phyloP scores from a whole-genome alignment of 768 basidiomycete genomes.

The Tricholoma matsutake region DNA sequence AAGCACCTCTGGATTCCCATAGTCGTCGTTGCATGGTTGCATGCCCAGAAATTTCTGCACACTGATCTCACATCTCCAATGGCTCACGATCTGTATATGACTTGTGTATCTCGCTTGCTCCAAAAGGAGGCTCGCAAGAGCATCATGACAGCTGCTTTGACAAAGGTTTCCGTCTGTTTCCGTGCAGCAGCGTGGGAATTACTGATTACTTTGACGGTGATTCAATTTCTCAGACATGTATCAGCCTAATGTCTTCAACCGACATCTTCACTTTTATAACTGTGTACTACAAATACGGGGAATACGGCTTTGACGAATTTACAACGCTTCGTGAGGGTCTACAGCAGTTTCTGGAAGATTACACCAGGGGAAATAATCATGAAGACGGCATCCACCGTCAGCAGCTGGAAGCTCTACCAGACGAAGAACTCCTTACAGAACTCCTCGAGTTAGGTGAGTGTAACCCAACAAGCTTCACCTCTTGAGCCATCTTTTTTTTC shows the following conservation, averaged over 20 bases:
- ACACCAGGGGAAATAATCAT: not conserved
- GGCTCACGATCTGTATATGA: conserved; percentile 21
- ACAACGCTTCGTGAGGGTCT: not conserved
- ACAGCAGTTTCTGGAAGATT: not conserved
- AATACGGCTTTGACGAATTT: not conserved
- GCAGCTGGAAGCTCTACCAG: not conserved
- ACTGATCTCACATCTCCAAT: conserved; percentile 44
- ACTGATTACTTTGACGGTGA: too few species aligned
- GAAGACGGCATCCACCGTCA: not conserved
- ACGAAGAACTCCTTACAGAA: not conserved
- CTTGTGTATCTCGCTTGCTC: conserved; percentile 36
- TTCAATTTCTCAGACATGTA: too few species aligned
- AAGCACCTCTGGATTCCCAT: conserved; percentile 30
- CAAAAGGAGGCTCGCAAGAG: conserved; percentile 22
- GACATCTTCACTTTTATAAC: not conserved
- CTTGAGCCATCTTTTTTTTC: not conserved
- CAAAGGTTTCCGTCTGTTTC: not conserved
- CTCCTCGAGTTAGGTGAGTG: not conserved
- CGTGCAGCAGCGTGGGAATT: too few species aligned
- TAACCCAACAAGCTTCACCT: not conserved
- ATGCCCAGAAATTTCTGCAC: conserved; percentile 62
- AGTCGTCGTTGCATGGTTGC: conserved; percentile 45
- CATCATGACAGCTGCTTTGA: not conserved
- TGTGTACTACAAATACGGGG: not conserved
- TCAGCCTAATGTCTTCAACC: not conserved